These are phyloP conservation scores for Friedmanniomyces endolithicus DNA, from an alignment of 495 filamentous ascomycete species.

Conservation along the genomic window DNA sequence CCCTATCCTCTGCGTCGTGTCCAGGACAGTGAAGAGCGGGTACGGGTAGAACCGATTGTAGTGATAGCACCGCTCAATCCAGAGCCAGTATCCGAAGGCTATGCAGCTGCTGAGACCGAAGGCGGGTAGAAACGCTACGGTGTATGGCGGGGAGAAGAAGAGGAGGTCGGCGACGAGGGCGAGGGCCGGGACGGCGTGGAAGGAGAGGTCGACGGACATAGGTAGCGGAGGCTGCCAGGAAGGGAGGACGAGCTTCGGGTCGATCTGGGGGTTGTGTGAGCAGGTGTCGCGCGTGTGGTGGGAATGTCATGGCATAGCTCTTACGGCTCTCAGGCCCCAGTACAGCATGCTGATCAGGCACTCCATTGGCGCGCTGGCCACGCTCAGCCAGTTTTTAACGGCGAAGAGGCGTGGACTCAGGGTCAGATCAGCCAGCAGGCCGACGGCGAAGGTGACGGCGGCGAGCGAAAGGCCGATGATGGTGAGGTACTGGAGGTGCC, in stretches of 20 bases:
- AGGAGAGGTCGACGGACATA: slow-evolving; percentile 50
- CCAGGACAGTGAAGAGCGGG: slow-evolving; percentile 59
- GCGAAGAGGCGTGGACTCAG: slow-evolving; percentile 51
- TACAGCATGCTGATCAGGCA: slow-evolving; percentile 76
- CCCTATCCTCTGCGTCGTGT: slow-evolving; percentile 45
- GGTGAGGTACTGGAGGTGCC: slow-evolving; percentile 75
- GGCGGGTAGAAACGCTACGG: slow-evolving; percentile 46
- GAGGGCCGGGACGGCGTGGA: slow-evolving; percentile 66
- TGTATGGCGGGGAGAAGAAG: slow-evolving; percentile 71
- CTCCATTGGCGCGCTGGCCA: slow-evolving; percentile 65
- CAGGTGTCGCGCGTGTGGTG: background rate
- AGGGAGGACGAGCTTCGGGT: slow-evolving; percentile 49
- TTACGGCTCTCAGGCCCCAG: slow-evolving; percentile 52
- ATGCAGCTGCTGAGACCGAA: slow-evolving; percentile 49
- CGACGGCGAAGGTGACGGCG: slow-evolving; percentile 54
- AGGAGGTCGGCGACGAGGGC: slow-evolving; percentile 61
- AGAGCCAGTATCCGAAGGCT: slow-evolving; percentile 73
- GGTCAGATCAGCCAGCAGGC: slow-evolving; percentile 63
- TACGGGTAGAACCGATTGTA: slow-evolving; percentile 85
- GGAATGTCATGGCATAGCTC: background rate
- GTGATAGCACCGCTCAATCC: slow-evolving; percentile 68
- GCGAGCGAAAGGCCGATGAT: slow-evolving; percentile 66
- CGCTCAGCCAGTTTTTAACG: slow-evolving; percentile 59
- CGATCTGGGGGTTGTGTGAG: slow-evolving; percentile 37
- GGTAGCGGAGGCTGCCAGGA: slow-evolving; percentile 24